Base-by-base conservation (phyloP, 2,329 filamentous ascomycete species). In the Cladorrhinum sp. region DNA sequence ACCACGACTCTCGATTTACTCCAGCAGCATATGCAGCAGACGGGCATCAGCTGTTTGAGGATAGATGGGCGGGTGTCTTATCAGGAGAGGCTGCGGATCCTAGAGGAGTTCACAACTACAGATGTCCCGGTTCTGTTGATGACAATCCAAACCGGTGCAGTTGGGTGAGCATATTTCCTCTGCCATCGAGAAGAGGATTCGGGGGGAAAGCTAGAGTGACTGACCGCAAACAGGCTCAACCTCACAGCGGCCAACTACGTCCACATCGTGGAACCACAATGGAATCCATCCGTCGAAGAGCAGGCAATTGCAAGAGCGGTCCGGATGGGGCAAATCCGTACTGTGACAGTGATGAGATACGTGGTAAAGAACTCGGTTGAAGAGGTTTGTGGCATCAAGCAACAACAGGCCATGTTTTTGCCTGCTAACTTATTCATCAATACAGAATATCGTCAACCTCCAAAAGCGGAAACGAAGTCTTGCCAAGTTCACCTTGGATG, bases 211-310 rank as follows among this genome's bases (percentile, higher is more conserved):
- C n/a, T n/a, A 28, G 4, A 9, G 4, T 28, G 26, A 28, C 42
- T 46, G 42, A 46, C 42, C 18, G 3, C 42, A 21, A 18, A 2
- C 2, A 46, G 42, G 3, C 42, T 55, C 21, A 55, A 55, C 21
- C 30, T 55, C 20, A 55, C 33, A 9, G 53, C 33, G 14, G 33
- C 53, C 14, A 55, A 42, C 20, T 24, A 55, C n/a, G 53, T 55
- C 8, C 39, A 55, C 20, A 56, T 62, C 20, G 33, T 62, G 23
- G 57, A 62, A 42, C 60, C 57, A 6, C 60, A 62, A 5, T 59
- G 60, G 60, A 62, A 59, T 33, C 60, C 60, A 2, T 59, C 60
- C 0, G 57, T 59, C 5, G 60, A 62, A 26, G 60, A 62, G 14
- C 57, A 62, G 16, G 60, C 60, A 2, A 57, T 62, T 2, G 60